These are phyloP conservation scores for Cladophialophora immunda DNA, from an alignment of 2,329 filamentous ascomycete genomes.

Conservation along the genomic window DNA sequence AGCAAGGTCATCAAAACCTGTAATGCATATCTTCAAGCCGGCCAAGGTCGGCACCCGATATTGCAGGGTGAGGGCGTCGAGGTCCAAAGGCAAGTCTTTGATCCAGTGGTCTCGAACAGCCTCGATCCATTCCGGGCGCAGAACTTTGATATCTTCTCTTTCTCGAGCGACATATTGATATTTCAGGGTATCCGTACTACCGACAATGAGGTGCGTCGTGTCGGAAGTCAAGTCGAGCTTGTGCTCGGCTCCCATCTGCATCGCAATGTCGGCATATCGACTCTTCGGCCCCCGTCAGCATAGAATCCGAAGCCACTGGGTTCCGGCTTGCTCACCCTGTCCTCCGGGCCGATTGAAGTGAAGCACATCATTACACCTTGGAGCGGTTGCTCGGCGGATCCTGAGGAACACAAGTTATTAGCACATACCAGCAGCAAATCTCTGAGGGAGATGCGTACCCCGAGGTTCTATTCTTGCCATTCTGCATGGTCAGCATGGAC, in stretches of 20 bases:
- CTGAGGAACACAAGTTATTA: constrained; percentile 23
- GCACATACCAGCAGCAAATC: neutral
- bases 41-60: constrained; percentile 55
- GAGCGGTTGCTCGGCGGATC: constrained; percentile 40
- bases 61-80: constrained; percentile 72
- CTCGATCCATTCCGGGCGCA: constrained; percentile 85
- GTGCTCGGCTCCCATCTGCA: constrained; percentile 85
- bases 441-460: neutral
- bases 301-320: constrained; percentile 27
- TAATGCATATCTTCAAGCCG: constrained; percentile 71
- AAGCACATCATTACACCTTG: constrained; percentile 81
- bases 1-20: constrained; percentile 72
- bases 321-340: constrained; percentile 67
- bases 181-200: constrained; percentile 87
- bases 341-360: constrained; percentile 81
- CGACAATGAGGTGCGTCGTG: constrained; percentile 92
- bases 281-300: constrained; percentile 43
- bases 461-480: constrained; percentile 10
- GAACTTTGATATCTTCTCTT: constrained; percentile 82
- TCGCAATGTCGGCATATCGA: constrained; percentile 59
- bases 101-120: constrained; percentile 83
- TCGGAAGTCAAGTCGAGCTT: constrained; percentile 94
- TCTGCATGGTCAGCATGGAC: constrained; percentile 3
- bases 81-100: constrained; percentile 76
- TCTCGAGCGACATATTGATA: constrained; percentile 95